phyloP scores from a whole-genome alignment of 108 stramenopile genomes.

The Bacterosira constricta region DNA sequence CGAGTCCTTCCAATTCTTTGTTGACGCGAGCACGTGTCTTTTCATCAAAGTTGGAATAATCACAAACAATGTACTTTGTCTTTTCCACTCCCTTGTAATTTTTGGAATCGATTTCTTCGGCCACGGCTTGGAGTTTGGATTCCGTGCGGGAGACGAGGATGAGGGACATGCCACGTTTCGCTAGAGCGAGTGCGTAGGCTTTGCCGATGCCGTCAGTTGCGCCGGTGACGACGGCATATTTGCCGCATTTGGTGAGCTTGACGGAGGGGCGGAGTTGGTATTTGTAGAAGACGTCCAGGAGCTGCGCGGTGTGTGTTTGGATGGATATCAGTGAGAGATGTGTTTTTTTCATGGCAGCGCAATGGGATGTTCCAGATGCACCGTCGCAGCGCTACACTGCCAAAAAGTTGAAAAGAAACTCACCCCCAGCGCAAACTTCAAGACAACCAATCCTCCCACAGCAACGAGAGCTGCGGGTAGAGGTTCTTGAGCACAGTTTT shows the following conservation, averaged over 20 bases:
- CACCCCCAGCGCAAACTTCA: slow-evolving; percentile 36
- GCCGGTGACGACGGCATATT: slow-evolving; percentile 98
- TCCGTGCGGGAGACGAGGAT: slow-evolving; percentile 96
- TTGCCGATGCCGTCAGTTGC: slow-evolving; percentile 99
- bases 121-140: slow-evolving; percentile 90
- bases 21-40: slow-evolving; percentile 71
- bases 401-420: background rate
- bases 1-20: slow-evolving; percentile 69
- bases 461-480: slow-evolving; percentile 38
- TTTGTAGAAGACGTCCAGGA: slow-evolving; percentile 67
- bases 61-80: slow-evolving; percentile 91
- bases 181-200: slow-evolving; percentile 94
- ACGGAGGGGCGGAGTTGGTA: slow-evolving; percentile 90
- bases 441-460: slow-evolving; percentile 22
- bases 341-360: background rate
- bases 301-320: slow-evolving; percentile 15
- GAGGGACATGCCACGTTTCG: slow-evolving; percentile 94
- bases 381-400: background rate
- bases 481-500: slow-evolving; percentile 35
- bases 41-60: slow-evolving; percentile 93
- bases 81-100: slow-evolving; percentile 74
- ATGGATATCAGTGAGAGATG: background rate
- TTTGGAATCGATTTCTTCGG: slow-evolving; percentile 84
- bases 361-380: background rate
- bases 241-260: slow-evolving; percentile 91